phyloP scores from a whole-genome alignment of 1,284 basidiomycete genomes.

The Pseudomicrostroma phylloplanum region DNA sequence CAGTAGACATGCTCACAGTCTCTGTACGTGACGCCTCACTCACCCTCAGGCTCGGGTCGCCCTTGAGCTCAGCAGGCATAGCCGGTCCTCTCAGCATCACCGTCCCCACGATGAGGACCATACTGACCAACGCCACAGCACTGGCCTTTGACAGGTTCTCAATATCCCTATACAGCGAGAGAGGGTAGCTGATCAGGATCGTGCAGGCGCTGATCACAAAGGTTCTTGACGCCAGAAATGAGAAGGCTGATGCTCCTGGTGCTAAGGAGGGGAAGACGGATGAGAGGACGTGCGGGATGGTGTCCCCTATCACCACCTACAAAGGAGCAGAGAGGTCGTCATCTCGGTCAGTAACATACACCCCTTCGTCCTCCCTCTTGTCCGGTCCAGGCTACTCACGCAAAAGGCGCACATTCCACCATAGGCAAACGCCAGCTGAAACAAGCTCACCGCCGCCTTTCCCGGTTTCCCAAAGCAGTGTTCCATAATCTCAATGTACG shows the following conservation, averaged over 20 bases:
- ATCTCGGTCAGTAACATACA: slow-evolving; percentile 1
- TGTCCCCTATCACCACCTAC: slow-evolving; percentile 63
- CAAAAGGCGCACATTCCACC: slow-evolving; percentile 63
- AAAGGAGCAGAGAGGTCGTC: neutral
- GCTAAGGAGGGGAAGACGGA: slow-evolving; percentile 77
- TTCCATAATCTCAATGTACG: slow-evolving; percentile 94
- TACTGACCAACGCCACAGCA: slow-evolving; percentile 68
- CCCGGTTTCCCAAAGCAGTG: slow-evolving; percentile 73
- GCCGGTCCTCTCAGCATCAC: slow-evolving; percentile 80
- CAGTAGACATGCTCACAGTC: slow-evolving; percentile 74
- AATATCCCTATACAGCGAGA: slow-evolving; percentile 93
- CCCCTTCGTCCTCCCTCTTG: neutral
- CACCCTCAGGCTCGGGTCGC: slow-evolving; percentile 53
- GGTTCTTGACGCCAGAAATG: slow-evolving; percentile 73
- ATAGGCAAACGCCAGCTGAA: slow-evolving; percentile 95
- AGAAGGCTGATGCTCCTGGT: slow-evolving; percentile 52
- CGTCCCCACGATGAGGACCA: slow-evolving; percentile 85
- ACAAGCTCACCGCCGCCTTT: slow-evolving; percentile 80
- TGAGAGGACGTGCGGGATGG: slow-evolving; percentile 83
- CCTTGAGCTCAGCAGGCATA: slow-evolving; percentile 71
- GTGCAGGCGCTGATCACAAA: slow-evolving; percentile 64
- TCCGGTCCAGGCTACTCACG: slow-evolving; percentile 15
- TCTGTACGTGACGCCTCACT: slow-evolving; percentile 48
- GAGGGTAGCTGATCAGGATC: slow-evolving; percentile 67
- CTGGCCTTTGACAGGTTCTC: slow-evolving; percentile 91